phyloP scores from a whole-genome alignment of 441 rosid species.

The Brassica hybrid region DNA sequence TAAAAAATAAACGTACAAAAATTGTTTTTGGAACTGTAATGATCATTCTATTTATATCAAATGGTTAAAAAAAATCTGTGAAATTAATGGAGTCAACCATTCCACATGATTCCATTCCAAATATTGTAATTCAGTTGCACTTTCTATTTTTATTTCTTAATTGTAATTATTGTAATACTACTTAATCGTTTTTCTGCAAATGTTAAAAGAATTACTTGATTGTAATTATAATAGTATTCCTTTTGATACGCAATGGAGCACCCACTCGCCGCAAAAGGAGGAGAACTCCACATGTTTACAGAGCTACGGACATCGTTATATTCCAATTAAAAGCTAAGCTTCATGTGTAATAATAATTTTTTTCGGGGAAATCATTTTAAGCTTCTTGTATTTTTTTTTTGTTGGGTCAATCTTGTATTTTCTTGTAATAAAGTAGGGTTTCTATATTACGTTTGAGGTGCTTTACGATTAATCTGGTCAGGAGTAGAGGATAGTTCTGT shows the following conservation, averaged over 20 bases:
- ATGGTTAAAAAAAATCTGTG: no score
- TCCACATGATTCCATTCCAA: no score
- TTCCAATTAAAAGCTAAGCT: slow-evolving; percentile 57
- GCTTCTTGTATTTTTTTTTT: neutral
- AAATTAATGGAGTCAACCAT: no score
- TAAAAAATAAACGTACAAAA: no score
- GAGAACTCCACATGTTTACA: slow-evolving; percentile 67
- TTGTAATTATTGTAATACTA: no score
- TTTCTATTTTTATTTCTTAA: no score
- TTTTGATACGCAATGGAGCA: slow-evolving; percentile 47
- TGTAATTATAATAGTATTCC: slow-evolving; percentile 16
- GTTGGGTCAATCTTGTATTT: neutral
- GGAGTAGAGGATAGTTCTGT: slow-evolving; percentile 49
- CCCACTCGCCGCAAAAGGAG: slow-evolving; percentile 82
- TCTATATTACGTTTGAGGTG: slow-evolving; percentile 42
- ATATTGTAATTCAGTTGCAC: no score
- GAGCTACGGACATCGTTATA: slow-evolving; percentile 60
- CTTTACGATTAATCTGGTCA: slow-evolving; percentile 49
- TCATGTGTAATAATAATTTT: slow-evolving; percentile 44
- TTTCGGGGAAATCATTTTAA: slow-evolving; percentile 5
- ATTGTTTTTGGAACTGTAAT: no score
- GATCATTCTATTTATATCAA: no score
- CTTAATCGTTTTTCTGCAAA: no score
- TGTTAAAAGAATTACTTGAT: no score
- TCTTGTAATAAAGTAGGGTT: slow-evolving; percentile 5